Evolutionary conservation across 2,329 filamentous ascomycete species (phyloP).

Genomic region (Fusarium chuoi): DNA sequence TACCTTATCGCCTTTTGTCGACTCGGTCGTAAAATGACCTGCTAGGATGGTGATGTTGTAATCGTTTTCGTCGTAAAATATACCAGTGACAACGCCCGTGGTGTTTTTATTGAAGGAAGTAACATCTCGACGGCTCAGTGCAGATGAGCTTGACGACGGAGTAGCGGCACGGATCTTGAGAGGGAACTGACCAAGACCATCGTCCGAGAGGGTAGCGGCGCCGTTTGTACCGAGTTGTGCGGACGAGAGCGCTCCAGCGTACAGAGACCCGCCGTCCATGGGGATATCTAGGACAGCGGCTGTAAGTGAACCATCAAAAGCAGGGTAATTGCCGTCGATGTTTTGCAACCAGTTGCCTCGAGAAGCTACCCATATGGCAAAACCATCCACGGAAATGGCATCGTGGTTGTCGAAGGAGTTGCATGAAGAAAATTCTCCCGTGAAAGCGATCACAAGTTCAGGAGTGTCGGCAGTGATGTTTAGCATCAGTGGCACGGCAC

Average conservation of each 20-base stretch:
- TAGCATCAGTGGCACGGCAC: slow-evolving; percentile 79
- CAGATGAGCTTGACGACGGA: slow-evolving; percentile 48
- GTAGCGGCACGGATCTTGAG: slow-evolving; percentile 61
- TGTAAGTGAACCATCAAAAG: slow-evolving; percentile 78
- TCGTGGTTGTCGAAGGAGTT: slow-evolving; percentile 72
- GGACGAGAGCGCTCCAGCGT: slow-evolving; percentile 85
- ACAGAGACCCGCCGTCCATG: slow-evolving; percentile 71
- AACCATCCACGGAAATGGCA: slow-evolving; percentile 73
- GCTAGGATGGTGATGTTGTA: slow-evolving; percentile 88
- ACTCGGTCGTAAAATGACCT: slow-evolving; percentile 82
- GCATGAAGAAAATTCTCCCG: slow-evolving; percentile 80
- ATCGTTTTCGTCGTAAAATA: slow-evolving; percentile 76
- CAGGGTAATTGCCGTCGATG: slow-evolving; percentile 70
- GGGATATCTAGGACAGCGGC: slow-evolving; percentile 74
- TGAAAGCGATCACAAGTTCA: slow-evolving; percentile 82
- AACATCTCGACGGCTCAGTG: slow-evolving; percentile 59
- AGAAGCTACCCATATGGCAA: slow-evolving; percentile 93
- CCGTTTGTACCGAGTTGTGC: slow-evolving; percentile 78
- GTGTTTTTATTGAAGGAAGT: slow-evolving; percentile 54
- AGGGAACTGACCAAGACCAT: slow-evolving; percentile 65
- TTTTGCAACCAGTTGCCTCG: slow-evolving; percentile 88
- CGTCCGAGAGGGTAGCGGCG: slow-evolving; percentile 71
- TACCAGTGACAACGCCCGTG: slow-evolving; percentile 78
- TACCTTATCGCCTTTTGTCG: slow-evolving; percentile 74
- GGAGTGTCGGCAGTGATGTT: slow-evolving; percentile 77